Conservation (phyloP, 2,329 filamentous ascomycete species). For the Ceratocystis papillata region DNA sequence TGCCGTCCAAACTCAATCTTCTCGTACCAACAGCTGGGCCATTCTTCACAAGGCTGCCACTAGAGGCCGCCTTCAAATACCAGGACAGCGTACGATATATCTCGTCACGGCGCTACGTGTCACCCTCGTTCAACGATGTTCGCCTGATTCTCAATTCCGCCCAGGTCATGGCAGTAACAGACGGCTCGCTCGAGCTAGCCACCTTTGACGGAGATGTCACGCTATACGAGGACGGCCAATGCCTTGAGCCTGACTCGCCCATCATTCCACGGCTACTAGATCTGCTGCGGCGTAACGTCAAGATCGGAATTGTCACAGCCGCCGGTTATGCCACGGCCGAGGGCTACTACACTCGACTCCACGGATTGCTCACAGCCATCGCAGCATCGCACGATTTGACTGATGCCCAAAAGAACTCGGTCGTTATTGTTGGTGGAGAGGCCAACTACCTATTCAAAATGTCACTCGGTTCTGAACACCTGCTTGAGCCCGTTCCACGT, state of each 20-base stretch:
- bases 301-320: conserved; percentile 86
- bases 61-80: conserved; percentile 83
- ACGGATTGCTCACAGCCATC: conserved; percentile 76
- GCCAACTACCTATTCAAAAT: conserved; percentile 91
- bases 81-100: conserved; percentile 82
- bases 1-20: conserved; percentile 82
- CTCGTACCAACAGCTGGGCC: conserved; percentile 84
- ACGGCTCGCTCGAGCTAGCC: conserved; percentile 65
- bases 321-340: conserved; percentile 85
- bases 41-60: conserved; percentile 80
- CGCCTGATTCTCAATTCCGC: conserved; percentile 88
- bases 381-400: conserved; percentile 49
- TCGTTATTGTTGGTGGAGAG: conserved; percentile 91
- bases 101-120: conserved; percentile 81
- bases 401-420: conserved; percentile 57
- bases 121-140: conserved; percentile 94
- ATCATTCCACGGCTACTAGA: conserved; percentile 59
- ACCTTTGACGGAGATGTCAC: conserved; percentile 98
- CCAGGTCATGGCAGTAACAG: conserved; percentile 82
- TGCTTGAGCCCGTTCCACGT: conserved; percentile 57
- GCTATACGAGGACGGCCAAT: conserved; percentile 81
- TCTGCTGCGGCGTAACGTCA: conserved; percentile 65
- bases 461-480: conserved; percentile 50
- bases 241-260: conserved; percentile 62
- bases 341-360: conserved; percentile 75